phyloP scores from a whole-genome alignment of 1,284 basidiomycete genomes.

The Microbotryum intermedium region DNA sequence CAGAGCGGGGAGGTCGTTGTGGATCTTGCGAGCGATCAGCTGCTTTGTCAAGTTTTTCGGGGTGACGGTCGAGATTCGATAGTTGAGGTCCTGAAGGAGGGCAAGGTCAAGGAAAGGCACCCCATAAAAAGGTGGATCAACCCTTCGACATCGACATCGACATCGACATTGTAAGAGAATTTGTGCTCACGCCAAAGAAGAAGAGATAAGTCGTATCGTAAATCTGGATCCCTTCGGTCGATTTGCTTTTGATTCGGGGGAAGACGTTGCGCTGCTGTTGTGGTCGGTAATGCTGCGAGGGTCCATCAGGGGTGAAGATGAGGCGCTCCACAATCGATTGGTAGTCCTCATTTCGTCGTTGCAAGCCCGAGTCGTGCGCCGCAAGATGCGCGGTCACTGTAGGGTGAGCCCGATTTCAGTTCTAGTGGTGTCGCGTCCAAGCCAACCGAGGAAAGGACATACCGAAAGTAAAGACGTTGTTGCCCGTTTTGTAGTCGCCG shows the following conservation, averaged over 20 bases:
- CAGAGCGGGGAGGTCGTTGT: slow-evolving; percentile 41
- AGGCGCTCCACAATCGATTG: slow-evolving; percentile 66
- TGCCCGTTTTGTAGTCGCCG: slow-evolving; percentile 1
- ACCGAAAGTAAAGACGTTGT: slow-evolving; percentile 53
- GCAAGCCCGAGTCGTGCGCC: slow-evolving; percentile 66
- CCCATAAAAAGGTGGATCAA: neutral
- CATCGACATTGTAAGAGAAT: no score
- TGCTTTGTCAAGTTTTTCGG: slow-evolving; percentile 44
- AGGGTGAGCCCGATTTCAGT: no score
- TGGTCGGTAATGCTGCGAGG: slow-evolving; percentile 45
- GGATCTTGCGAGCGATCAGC: slow-evolving; percentile 9
- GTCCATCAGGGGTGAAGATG: slow-evolving; percentile 49
- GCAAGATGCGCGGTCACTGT: slow-evolving; percentile 75
- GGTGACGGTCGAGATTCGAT: slow-evolving; percentile 56
- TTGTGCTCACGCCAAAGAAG: slow-evolving; percentile 33
- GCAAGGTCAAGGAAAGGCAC: slow-evolving; percentile 63
- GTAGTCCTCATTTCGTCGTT: slow-evolving; percentile 69
- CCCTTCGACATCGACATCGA: neutral
- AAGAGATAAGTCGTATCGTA: slow-evolving; percentile 62
- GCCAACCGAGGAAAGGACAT: no score
- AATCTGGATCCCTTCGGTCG: slow-evolving; percentile 49
- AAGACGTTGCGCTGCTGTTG: slow-evolving; percentile 18
- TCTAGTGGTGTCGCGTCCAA: no score
- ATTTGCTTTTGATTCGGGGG: slow-evolving; percentile 37
- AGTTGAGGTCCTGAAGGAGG: slow-evolving; percentile 63